Evolutionary conservation across 2,329 filamentous ascomycete genomes (phyloP), one percentile per base, ranked within the genome.

Genomic region (Fusarium subtropicale): DNA sequence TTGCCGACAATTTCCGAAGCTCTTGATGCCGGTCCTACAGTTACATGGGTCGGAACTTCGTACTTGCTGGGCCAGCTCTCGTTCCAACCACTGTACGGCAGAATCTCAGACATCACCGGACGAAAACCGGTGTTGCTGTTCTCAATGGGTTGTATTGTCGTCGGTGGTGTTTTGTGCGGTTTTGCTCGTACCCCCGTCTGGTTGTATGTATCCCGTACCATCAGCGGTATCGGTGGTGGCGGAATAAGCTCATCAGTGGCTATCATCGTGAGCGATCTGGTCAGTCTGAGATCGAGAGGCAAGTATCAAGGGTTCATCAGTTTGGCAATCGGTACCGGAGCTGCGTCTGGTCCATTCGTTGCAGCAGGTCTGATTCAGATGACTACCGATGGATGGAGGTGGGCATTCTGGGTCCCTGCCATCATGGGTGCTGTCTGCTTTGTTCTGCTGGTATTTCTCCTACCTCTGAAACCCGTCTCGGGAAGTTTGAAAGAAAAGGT

Each of bases 1-100:
- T 68, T 78, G 0, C 79, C 82, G 4, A 81, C 83, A 3, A 82
- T 81, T 2, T 77, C 77, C 0, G 60, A 53, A 7, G 77, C 78
- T 1, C 65, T 81, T 1, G 60, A 76, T 30, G 76, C 78, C 0
- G 76, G 74, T 1, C 70, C 76, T 1, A 75, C 78, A 5, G 78
- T 73, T 7, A 76, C 75, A 0, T 80, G 78, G 79, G 74, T 78
- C 2, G 78, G 79, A 20, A 79, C 76, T n/a, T 80, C 74, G 48
- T 82, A 74, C 50, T 76, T 78, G 16, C 75, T 81, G 16, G 78
- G 80, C 1, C 77, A 75, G 15, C 81, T 79, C 0, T 72, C 74
- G 3, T 78, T 80, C 1, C 78, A 80, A 65, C 73, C 79, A 15
- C 71, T 81, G 15, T 77, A 80, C 46, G 79, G 79, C 0, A 74